Evolutionary conservation across 208 protist species (phyloP).

Genomic region (Leishmania braziliensis): DNA sequence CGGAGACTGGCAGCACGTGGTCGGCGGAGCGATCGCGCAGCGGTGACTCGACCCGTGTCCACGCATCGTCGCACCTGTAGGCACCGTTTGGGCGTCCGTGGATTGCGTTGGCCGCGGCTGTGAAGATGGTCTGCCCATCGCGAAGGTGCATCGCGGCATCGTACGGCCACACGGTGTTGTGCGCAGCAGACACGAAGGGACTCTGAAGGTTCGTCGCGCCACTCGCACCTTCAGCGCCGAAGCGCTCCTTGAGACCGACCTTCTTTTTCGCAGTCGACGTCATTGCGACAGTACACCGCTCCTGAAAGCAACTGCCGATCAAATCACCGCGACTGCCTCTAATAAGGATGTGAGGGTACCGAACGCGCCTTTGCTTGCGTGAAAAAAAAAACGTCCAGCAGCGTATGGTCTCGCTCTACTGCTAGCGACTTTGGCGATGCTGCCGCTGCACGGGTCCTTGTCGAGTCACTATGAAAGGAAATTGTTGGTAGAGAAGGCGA

Average conservation of each 20-base stretch:
- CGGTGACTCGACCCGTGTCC: conserved; percentile 2
- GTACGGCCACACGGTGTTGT: conserved; percentile 27
- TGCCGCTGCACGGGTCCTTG: not conserved
- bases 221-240: not conserved
- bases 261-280: conserved; percentile 23
- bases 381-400: not conserved
- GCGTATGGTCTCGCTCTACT: not conserved
- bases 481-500: not conserved
- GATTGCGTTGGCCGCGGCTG: conserved; percentile 29
- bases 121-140: conserved; percentile 6
- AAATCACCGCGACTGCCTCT: not conserved
- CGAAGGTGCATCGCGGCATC: not conserved
- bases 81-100: conserved; percentile 21
- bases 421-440: not conserved
- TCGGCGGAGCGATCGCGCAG: not conserved
- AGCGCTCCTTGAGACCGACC: conserved; percentile 15
- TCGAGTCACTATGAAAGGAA: not conserved
- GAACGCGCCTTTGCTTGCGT: not conserved
- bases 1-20: conserved; percentile 4
- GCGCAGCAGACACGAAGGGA: conserved; percentile 24
- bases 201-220: conserved; percentile 21
- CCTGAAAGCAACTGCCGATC: not conserved
- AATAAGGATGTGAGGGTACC: not conserved
- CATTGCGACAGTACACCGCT: not conserved
- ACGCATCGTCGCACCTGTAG: conserved; percentile 2